Conservation (phyloP, 2,329 filamentous ascomycete species). For the Neofusicoccum laricinum region DNA sequence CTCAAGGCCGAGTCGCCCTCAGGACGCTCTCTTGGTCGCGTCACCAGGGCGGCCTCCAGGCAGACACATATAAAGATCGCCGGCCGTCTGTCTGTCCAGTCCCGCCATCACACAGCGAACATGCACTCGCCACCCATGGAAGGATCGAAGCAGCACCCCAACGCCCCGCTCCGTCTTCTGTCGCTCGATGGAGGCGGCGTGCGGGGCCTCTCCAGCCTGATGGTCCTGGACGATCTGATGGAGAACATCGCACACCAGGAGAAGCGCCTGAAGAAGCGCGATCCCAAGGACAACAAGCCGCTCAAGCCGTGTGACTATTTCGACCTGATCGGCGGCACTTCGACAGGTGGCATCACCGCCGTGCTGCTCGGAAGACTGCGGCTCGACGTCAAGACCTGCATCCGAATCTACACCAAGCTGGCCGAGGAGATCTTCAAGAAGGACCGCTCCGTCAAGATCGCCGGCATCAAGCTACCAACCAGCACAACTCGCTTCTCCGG, state of each 20-base stretch:
- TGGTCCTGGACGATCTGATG: constrained; percentile 41
- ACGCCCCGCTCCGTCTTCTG: constrained; percentile 32
- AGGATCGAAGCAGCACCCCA: constrained; percentile 20
- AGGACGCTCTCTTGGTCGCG: not conserved
- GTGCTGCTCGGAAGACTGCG: constrained; percentile 38
- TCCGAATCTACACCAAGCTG: constrained; percentile 35
- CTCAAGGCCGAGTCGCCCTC: not conserved
- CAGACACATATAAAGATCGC: not conserved
- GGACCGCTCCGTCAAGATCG: constrained; percentile 33
- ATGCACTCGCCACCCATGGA: constrained; percentile 15
- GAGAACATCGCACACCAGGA: constrained; percentile 37
- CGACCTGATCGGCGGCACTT: constrained; percentile 40
- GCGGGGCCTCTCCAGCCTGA: constrained; percentile 35
- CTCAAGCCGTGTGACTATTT: constrained; percentile 41
- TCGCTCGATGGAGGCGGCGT: constrained; percentile 41
- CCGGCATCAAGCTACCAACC: constrained; percentile 35
- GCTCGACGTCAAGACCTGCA: constrained; percentile 36
- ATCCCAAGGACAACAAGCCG: constrained; percentile 25
- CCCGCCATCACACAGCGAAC: not conserved
- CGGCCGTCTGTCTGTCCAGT: not conserved
- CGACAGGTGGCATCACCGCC: constrained; percentile 40
- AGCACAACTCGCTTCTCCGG: constrained; percentile 37
- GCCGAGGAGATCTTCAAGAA: constrained; percentile 39
- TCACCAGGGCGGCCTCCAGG: constrained; percentile 5
- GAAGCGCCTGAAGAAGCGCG: constrained; percentile 32